A percentile compares a stretch with the other conserved stretches of the same genome.
These are phyloP conservation scores for Vachellia collinsii DNA, from an alignment of 306 rosid species.

Conservation along the genomic window DNA sequence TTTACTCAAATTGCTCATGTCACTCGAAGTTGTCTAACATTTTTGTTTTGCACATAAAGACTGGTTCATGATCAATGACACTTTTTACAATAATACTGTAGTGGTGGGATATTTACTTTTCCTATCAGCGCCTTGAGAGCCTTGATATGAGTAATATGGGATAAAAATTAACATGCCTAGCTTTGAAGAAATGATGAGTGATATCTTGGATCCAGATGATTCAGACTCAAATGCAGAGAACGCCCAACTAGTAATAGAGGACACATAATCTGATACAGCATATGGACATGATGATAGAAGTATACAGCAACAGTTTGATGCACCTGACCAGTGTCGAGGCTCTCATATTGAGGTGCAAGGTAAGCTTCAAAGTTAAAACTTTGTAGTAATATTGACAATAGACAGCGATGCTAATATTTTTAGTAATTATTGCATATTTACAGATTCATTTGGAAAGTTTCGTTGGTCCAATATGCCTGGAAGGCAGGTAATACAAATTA, in stretches of 20 bases:
- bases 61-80: neutral
- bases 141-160: neutral
- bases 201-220: neutral
- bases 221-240: neutral
- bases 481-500: neutral
- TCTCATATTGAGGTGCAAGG: neutral
- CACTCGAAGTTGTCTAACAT: too few species aligned
- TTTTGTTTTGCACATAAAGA: too few species aligned
- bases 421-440: neutral
- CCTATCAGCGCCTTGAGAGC: neutral
- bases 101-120: neutral
- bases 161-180: neutral
- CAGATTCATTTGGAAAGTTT: neutral
- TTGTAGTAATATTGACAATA: neutral
- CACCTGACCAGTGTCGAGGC: neutral
- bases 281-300: neutral
- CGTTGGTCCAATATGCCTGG: neutral
- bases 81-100: neutral
- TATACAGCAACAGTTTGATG: neutral
- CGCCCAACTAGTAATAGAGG: neutral
- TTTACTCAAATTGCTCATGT: too few species aligned
- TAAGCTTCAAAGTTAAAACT: neutral
- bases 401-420: neutral
- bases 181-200: neutral
- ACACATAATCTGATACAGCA: neutral